phyloP scores from a whole-genome alignment of 257 asterid species.

The Jacaranda copaia region DNA sequence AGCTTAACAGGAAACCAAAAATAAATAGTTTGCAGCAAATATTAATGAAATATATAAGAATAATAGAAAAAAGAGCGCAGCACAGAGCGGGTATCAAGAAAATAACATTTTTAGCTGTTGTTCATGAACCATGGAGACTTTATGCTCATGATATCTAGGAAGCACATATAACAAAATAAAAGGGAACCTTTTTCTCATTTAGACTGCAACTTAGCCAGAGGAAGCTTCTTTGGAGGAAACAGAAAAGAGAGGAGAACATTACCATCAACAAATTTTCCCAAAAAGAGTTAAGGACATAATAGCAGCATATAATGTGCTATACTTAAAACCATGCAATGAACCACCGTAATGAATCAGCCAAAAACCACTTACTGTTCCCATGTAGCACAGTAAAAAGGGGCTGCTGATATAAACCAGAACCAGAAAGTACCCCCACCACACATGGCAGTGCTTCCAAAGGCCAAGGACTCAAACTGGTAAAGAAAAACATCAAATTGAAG shows the following conservation, averaged over 20 bases:
- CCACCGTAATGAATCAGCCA: constrained; percentile 22
- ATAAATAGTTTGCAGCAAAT: constrained; percentile 16
- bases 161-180: constrained; percentile 7
- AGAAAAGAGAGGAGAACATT: too few relatives aligned
- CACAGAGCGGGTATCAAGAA: neutral
- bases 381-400: constrained; percentile 88
- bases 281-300: too few relatives aligned
- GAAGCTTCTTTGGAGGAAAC: too few relatives aligned
- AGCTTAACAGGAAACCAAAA: constrained; percentile 1
- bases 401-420: constrained; percentile 98
- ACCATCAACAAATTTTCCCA: too few relatives aligned
- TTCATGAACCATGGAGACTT: neutral
- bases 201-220: neutral
- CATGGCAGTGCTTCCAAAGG: constrained; percentile 98
- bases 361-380: constrained; percentile 87
- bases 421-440: constrained; percentile 88
- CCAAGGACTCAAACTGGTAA: constrained; percentile 85
- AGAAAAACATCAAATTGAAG: constrained; percentile 28
- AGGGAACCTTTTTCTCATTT: neutral
- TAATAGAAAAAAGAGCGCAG: neutral
- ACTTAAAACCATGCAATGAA: constrained; percentile 14
- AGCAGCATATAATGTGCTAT: neutral
- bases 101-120: neutral
- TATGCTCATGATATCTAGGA: neutral
- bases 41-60: constrained; percentile 17